A percentile compares a stretch with the other conserved stretches of the same genome.
These are phyloP conservation scores for Raddia distichophylla DNA, from an alignment of 176 grass and related monocot species.

Conservation along the genomic window DNA sequence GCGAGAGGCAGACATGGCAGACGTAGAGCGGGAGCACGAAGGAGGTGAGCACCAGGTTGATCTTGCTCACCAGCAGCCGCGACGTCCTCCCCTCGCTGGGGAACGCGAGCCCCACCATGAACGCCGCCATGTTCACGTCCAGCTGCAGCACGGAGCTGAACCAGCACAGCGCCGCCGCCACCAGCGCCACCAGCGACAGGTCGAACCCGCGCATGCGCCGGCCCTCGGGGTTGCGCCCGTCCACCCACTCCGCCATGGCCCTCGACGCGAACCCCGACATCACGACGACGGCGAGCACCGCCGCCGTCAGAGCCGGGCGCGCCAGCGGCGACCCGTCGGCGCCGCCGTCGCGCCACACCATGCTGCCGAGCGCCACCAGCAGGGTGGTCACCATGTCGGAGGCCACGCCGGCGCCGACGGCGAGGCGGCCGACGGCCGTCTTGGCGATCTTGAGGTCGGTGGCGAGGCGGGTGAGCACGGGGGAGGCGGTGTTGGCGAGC, in stretches of 20 bases:
- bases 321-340: not conserved
- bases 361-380: slow-evolving; percentile 57
- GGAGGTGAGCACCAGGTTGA: slow-evolving; percentile 72
- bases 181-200: slow-evolving; percentile 41
- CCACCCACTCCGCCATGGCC: slow-evolving; percentile 62
- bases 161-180: slow-evolving; percentile 46
- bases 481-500: slow-evolving; percentile 60
- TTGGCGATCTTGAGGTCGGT: slow-evolving; percentile 86
- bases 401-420: slow-evolving; percentile 61
- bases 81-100: slow-evolving; percentile 66
- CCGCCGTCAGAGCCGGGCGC: slow-evolving; percentile 40
- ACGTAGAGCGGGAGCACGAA: slow-evolving; percentile 68
- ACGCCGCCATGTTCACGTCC: slow-evolving; percentile 66
- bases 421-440: slow-evolving; percentile 57
- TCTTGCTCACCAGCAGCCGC: slow-evolving; percentile 62
- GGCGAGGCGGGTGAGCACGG: slow-evolving; percentile 67
- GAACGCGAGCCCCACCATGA: slow-evolving; percentile 70
- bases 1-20: slow-evolving; percentile 55
- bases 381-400: slow-evolving; percentile 73
- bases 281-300: slow-evolving; percentile 28
- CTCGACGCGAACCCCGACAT: slow-evolving; percentile 44
- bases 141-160: slow-evolving; percentile 47
- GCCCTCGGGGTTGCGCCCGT: slow-evolving; percentile 64
- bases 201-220: slow-evolving; percentile 67
- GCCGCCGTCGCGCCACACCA: slow-evolving; percentile 57